Base-by-base conservation (phyloP, 2,329 filamentous ascomycete genomes). In the Cordyceps militaris region DNA sequence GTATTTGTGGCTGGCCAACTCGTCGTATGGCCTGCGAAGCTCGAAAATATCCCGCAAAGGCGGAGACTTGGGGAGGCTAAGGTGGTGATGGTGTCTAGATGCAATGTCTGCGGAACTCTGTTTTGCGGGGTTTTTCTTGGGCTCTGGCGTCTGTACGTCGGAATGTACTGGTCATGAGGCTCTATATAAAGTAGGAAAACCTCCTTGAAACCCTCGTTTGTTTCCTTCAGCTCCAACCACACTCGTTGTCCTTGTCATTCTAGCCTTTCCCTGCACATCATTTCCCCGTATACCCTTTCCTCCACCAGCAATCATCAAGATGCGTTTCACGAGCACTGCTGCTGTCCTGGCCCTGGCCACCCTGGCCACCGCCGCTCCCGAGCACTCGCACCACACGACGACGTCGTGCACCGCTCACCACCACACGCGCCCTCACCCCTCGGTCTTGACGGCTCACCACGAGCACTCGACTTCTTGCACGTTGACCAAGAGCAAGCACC, bases 281-380 rank as follows among this genome's bases (percentile, higher is more conserved):
- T 26, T 14, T 46, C 26, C 21, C 19, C 28, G 13, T 30, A 38
- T 14, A 36, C 32, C 10, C n/a, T 13, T 10, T n/a, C 16, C 21
- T 14, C 4, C n/a, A 11, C 9, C 26, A 44, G 21, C 28, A 21
- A 49, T 10, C 26, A 16, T 42, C 40, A 58, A 58, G 48, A 58
- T 58, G 56, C 56, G 49, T 24, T 52, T 52, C 42, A 30, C 42
- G 14, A 23, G 40, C 40, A 14, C 62, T 16, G 21, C 54, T 26
- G 21, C 54, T 30, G 50, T 57, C 46, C 48, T 50, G 40, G 51
- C 44, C 21, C 26, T 56, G n/a, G 60, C 52, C 32, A 65, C 68
- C 53, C 69, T 72, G 51, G 71, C 74, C 58, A 64, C 66, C n/a
- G 59, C 60, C n/a, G 59, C 60, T 42, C 4, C 26, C 47, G 16